phyloP scores from a whole-genome alignment of 2,329 filamentous ascomycete species.

The Coniella lustricola region DNA sequence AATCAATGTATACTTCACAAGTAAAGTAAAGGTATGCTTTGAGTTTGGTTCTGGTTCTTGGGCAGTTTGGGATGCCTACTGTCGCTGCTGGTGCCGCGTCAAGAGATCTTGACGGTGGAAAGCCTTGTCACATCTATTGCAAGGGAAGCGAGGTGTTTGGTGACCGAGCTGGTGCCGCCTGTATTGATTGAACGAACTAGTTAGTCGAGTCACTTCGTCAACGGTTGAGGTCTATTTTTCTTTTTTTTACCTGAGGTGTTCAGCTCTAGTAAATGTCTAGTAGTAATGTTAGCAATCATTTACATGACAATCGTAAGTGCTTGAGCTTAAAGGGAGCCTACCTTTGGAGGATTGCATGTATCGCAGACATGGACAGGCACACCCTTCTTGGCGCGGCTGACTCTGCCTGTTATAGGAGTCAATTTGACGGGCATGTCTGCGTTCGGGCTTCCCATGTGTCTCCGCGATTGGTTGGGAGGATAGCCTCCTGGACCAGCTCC shows the following conservation, averaged over 20 bases:
- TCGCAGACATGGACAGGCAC: conserved; percentile 51
- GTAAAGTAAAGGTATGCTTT: background rate
- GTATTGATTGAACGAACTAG: no score
- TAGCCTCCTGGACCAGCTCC: conserved; percentile 16
- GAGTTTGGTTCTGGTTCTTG: no score
- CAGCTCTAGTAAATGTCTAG: conserved; percentile 56
- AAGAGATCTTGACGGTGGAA: conserved; percentile 55
- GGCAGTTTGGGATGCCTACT: no score
- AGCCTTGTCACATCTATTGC: conserved; percentile 47
- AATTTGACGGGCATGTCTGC: conserved; percentile 39
- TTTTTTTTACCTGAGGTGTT: conserved; percentile 48
- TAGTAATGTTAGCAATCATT: conserved; percentile 18
- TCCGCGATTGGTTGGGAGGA: conserved; percentile 27
- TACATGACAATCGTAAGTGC: background rate
- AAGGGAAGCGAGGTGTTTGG: conserved; percentile 44
- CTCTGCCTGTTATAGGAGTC: conserved; percentile 49
- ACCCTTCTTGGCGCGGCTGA: conserved; percentile 53
- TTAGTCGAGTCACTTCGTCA: no score
- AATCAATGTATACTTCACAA: background rate
- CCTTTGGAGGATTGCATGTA: conserved; percentile 44
- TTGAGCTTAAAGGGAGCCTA: no score
- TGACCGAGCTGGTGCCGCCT: conserved; percentile 58
- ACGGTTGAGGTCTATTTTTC: no score
- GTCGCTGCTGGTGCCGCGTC: conserved; percentile 47
- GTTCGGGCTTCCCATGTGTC: conserved; percentile 33